These are phyloP conservation scores for Asterochloris sp. DNA, from an alignment of 139 green algal species.

Conservation along the genomic window DNA sequence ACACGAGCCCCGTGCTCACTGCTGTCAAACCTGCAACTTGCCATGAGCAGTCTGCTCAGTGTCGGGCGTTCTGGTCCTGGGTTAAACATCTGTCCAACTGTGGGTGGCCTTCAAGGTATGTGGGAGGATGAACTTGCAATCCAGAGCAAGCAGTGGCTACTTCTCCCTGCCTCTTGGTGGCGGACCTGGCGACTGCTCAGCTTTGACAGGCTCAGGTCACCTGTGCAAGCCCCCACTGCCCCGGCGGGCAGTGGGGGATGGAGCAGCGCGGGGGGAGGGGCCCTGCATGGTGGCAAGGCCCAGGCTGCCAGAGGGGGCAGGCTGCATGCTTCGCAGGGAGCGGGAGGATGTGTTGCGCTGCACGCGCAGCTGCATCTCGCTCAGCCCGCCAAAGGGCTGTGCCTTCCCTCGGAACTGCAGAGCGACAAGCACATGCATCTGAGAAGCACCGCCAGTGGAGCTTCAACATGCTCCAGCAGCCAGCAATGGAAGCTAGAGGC, in stretches of 20 bases:
- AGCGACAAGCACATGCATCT: background rate
- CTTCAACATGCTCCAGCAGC: too few relatives aligned
- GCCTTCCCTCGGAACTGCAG: conserved; percentile 32
- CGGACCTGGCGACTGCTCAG: too few relatives aligned
- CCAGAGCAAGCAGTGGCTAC: too few relatives aligned
- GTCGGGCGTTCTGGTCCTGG: too few relatives aligned
- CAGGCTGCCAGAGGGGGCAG: background rate
- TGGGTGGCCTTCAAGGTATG: too few relatives aligned
- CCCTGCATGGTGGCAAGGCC: background rate
- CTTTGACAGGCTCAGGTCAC: background rate
- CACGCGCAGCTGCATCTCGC: conserved; percentile 22
- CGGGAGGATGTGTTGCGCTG: conserved; percentile 4
- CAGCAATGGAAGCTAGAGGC: too few relatives aligned
- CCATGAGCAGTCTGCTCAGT: too few relatives aligned
- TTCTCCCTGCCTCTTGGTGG: too few relatives aligned
- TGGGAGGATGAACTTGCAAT: too few relatives aligned
- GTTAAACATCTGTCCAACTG: too few relatives aligned
- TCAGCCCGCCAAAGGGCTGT: conserved; percentile 30
- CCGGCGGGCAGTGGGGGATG: conserved; percentile 21
- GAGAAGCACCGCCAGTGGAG: background rate
- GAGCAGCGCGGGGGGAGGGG: background rate
- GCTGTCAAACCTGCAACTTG: too few relatives aligned
- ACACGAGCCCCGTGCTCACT: too few relatives aligned
- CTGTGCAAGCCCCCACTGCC: conserved; percentile 13
- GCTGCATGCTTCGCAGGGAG: conserved; percentile 2